These are phyloP conservation scores for Cymodocea nodosa DNA, from an alignment of 116 monocot species.

Conservation along the genomic window DNA sequence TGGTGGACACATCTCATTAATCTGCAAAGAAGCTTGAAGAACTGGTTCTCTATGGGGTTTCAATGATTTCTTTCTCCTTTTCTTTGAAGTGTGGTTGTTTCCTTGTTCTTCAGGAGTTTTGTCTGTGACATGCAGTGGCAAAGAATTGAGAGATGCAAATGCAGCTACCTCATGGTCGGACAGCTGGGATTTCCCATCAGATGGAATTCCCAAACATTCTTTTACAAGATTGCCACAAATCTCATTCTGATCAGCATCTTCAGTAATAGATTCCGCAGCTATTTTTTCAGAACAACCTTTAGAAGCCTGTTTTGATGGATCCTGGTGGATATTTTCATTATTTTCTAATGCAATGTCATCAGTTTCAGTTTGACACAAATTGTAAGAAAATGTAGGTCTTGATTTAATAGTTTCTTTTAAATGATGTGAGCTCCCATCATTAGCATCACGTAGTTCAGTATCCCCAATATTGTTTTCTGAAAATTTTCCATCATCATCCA, in stretches of 20 bases:
- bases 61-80: conserved; percentile 1
- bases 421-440: background rate
- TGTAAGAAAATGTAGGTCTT: background rate
- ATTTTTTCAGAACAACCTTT: background rate
- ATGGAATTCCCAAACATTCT: background rate
- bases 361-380: background rate
- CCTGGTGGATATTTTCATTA: background rate
- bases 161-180: background rate
- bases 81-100: background rate
- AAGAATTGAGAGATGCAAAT: too few species aligned
- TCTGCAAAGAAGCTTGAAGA: background rate
- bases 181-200: background rate
- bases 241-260: background rate
- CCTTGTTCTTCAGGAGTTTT: too few species aligned
- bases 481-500: background rate
- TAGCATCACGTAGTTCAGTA: background rate
- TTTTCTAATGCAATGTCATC: background rate
- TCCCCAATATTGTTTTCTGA: background rate
- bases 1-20: background rate
- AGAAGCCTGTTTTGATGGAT: background rate
- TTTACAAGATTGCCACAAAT: background rate
- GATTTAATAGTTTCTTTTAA: background rate
- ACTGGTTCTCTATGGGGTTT: background rate
- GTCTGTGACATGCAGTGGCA: too few species aligned
- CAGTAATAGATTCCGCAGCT: background rate